Conservation (phyloP, 192 early-diverging fungal species). For the Umbelopsis ramanniana region DNA sequence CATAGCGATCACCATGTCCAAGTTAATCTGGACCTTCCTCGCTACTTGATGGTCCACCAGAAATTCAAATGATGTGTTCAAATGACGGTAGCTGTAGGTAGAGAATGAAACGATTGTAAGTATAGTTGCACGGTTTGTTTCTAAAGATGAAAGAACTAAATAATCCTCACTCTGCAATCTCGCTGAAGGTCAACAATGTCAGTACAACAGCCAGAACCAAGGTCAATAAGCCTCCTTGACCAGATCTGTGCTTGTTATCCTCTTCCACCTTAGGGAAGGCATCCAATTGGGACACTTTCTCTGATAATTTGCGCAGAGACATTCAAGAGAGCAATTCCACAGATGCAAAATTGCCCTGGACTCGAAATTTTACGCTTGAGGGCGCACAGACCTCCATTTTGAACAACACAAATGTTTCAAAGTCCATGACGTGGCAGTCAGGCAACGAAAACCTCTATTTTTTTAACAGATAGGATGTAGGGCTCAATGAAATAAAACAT, state of each 20-base stretch:
- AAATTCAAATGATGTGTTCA: conserved; percentile 78
- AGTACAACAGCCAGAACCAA: conserved; percentile 71
- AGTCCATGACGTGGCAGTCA: conserved; percentile 10
- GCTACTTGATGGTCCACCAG: conserved; percentile 72
- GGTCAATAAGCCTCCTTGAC: conserved; percentile 77
- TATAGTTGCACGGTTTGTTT: neutral
- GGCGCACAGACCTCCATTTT: conserved; percentile 11
- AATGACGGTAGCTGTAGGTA: conserved; percentile 36
- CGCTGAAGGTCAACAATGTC: conserved; percentile 66
- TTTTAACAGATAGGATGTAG: neutral
- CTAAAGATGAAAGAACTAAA: conserved; percentile 22
- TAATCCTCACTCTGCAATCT: conserved; percentile 65
- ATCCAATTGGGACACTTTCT: conserved; percentile 55
- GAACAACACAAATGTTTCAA: neutral
- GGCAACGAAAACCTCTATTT: neutral
- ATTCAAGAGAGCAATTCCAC: neutral
- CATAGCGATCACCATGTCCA: conserved; percentile 90
- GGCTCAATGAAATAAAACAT: neutral
- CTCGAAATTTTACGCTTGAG: conserved; percentile 1
- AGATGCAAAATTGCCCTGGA: neutral
- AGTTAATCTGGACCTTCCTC: conserved; percentile 76
- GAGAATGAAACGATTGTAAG: neutral
- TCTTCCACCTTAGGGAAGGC: conserved; percentile 91
- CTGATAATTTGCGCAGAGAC: conserved; percentile 23
- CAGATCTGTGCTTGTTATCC: conserved; percentile 73